Conservation (phyloP, 306 rosid genomes). For the Ormosia semicastrata region DNA sequence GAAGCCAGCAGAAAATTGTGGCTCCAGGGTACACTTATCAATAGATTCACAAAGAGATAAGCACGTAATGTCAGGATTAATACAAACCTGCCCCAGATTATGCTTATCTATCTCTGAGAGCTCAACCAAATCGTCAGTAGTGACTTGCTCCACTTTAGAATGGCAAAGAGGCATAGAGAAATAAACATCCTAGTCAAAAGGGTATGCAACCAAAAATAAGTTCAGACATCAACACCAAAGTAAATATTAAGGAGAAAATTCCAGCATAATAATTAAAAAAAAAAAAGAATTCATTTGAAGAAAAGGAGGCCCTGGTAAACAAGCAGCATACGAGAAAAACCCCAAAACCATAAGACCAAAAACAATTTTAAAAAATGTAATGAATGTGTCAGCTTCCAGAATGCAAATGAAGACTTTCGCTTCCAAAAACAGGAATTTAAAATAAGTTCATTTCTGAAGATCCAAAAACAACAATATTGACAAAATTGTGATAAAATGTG, state of each 20-base stretch:
- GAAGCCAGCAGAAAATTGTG: neutral
- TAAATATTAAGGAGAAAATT: neutral
- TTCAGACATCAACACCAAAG: neutral
- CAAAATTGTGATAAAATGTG: too few relatives aligned
- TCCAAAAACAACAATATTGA: too few relatives aligned
- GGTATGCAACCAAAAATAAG: conserved; percentile 10
- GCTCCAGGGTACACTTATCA: neutral
- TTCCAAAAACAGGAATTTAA: too few relatives aligned
- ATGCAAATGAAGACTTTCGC: too few relatives aligned
- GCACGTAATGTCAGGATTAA: neutral
- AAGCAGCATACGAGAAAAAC: too few relatives aligned
- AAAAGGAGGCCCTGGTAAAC: too few relatives aligned
- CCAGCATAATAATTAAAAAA: neutral
- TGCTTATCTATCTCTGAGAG: conserved; percentile 94
- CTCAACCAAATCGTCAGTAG: conserved; percentile 81
- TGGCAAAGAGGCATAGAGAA: conserved; percentile 95
- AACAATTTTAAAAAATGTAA: too few relatives aligned
- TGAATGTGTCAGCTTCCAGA: too few relatives aligned
- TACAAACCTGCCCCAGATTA: conserved; percentile 85
- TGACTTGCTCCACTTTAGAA: conserved; percentile 79
- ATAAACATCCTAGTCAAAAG: conserved; percentile 61
- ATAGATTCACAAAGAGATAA: neutral
- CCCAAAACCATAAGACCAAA: too few relatives aligned
- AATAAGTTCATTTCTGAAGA: too few relatives aligned
- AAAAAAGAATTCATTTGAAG: too few relatives aligned